Percentiles rank a stretch among this genome's conserved stretches.
These are phyloP conservation scores for Lotmaria passim DNA, from an alignment of 208 protist genomes.

Conservation along the genomic window DNA sequence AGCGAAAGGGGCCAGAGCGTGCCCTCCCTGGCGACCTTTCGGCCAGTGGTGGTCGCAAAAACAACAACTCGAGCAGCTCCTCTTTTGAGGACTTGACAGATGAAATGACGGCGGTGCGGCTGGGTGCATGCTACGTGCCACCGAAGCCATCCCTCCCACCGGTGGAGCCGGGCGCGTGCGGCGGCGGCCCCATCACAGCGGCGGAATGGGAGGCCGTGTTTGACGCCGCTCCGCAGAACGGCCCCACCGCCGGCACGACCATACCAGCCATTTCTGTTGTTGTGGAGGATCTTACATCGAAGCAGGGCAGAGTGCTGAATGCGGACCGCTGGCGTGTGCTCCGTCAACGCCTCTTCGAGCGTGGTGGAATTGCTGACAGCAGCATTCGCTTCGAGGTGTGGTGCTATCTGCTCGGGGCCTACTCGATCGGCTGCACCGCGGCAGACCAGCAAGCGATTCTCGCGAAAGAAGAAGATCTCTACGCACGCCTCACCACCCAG, in stretches of 20 bases:
- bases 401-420: conserved; percentile 74
- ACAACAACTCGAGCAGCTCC: conserved; percentile 17
- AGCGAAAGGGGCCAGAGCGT: neutral
- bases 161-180: neutral
- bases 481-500: conserved; percentile 67
- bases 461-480: conserved; percentile 44
- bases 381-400: conserved; percentile 76
- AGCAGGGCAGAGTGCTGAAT: conserved; percentile 3
- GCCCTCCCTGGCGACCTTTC: neutral
- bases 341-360: conserved; percentile 35
- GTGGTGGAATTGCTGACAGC: conserved; percentile 21
- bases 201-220: conserved; percentile 7
- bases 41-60: neutral
- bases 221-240: neutral
- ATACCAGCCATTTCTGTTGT: neutral
- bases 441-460: conserved; percentile 39
- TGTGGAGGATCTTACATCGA: neutral
- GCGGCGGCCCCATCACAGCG: neutral
- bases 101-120: conserved; percentile 35
- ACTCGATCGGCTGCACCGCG: conserved; percentile 38
- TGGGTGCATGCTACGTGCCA: conserved; percentile 30
- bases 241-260: neutral
- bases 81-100: conserved; percentile 39
- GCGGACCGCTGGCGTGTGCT: conserved; percentile 28
- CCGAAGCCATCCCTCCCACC: conserved; percentile 21